Evolutionary conservation across 441 rosid species (phyloP), one percentile per base, ranked within the genome.

Genomic region (Mallotus japonicus): DNA sequence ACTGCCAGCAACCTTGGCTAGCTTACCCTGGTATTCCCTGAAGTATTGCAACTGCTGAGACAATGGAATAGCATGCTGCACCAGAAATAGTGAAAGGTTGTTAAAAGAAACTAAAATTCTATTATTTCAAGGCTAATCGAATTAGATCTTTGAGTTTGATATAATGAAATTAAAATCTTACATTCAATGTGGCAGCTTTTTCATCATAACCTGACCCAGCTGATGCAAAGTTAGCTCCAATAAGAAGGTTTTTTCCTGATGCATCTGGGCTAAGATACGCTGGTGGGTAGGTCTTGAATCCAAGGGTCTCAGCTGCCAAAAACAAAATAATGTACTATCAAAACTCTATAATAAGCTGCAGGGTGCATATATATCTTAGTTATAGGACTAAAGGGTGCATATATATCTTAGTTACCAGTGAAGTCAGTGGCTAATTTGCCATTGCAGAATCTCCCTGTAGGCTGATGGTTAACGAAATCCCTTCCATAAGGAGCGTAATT

Each of bases 171-270:
- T 1, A 47, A 34, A 55, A 28, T 24, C 86, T 85, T 67, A 95
- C 97, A 62, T 85, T 89, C 22, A 86, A 1, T 17, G 8, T 9
- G 16, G 99, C 88, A 47, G 96, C 89, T 71, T 75, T 84, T 19
- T 91, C 96, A 76, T 95, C 98, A 64, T 85, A 93, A 44, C 99
- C 99, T 70, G 97, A 86, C 57, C 85, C 99, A 65, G 98, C 98
- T 3, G 97, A 91, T 66, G 98, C 99, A 77, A 93, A 93, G 82
- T 95, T 95, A 62, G 91, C 89, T 73, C 98, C 99, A 70, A 90
- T 90, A 20, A 95, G 87, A 73, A 92, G 97, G 71, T 86, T 95
- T 56, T 82, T 88, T 3, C 99, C 97, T 7, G 95, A 81, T 70
- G 99, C 99, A 68, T 90, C 85, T 1, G 92, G 97, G 79, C 99